Base-by-base conservation (phyloP, 2,329 filamentous ascomycete genomes). In the Colletotrichum chrysophilum region DNA sequence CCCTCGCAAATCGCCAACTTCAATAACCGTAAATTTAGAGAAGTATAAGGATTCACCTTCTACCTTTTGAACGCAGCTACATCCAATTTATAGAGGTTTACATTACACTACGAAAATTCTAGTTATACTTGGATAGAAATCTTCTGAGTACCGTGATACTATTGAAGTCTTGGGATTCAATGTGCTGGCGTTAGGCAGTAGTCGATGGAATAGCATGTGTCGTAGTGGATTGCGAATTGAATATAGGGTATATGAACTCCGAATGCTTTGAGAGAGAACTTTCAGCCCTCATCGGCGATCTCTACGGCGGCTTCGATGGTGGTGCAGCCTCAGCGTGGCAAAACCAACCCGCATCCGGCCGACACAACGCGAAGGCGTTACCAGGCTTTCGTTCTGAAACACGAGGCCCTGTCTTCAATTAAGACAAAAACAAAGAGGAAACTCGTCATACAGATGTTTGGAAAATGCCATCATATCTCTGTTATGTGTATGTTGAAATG, bases 241-340 rank as follows among this genome's bases (percentile, higher is more conserved):
- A n/a, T n/a, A 0, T 0, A 4, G 18, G 38, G 1, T 43, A 43
- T 1, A 2, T n/a, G 38, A 43, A 12, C 3, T 3, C 4, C 18
- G 18, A 1, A n/a, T n/a, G 38, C 18, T 43, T 12, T 12, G 4
- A 43, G 38, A 43, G 38, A 6, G 38, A 43, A 18, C 4, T 38
- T 16, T 8, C 9, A 58, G 4, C 1, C 21, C 6, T 16, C 10
- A 5, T 13, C 38, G 18, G 38, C 7, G 43, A 52, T 52, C n/a
- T 21, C n/a, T 21, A 7, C n/a, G 18, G n/a, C 3, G 43, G 12
- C 43, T 21, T 52, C 10, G 43, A 13, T 52, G 43, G 10, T 4
- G 1, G 2, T 48, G 38, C 18, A 21, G n/a, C n/a, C 12, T 21
- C 43, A 21, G n/a, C 10, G 1, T 52, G 10, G 43, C 43, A 13